Base-by-base conservation (phyloP, 192 early-diverging fungal genomes). In the Helicostylum pulchrum region DNA sequence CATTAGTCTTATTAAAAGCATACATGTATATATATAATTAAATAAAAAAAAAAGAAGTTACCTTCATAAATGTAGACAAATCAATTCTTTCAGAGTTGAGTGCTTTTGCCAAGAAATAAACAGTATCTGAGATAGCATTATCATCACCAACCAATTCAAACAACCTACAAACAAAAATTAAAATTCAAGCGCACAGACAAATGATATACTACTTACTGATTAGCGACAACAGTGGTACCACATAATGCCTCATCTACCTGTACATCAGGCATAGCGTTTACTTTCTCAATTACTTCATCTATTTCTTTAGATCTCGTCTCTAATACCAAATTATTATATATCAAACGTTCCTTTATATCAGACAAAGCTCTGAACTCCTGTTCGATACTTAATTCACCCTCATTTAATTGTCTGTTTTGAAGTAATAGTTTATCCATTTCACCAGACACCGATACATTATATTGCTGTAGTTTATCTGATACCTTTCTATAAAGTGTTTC, bases 141-240 rank as follows among this genome's bases (percentile, higher is more conserved):
- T 94, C 94, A 58, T 95, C 93, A 21, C 90, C 93, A 2, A 94
- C 87, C 70, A 92, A 66, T 15, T 94, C 91, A 63, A 93, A 88
- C 47, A 97, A 79, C 58, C 92, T 96, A 80, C 57, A 76, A 70
- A 53, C 4, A 0, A 62, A 64, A 5, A 75, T 60, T 15, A 52
- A 34, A 8, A 54, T 34, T 5, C 67, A 69, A 46, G 67, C 62
- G 3, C 61, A 61, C 6, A 17, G 4, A 53, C 10, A 49, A 48
- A 73, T 7, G 20, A 2, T 1, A 8, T 7, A 17, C 7, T 17
- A 67, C 79, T 68, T 75, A 88, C 87, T 89, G 88, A 49, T 88
- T 89, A 43, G 88, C 79, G 8, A 90, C 88, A 26, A 86, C 84
- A 1, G 78, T 83, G 0, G 80, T 79, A n/a, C 81, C 80, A 39